Evolutionary conservation across 768 basidiomycete genomes (phyloP), one percentile per base, ranked within the genome.

Genomic region (Amanita muscaria): DNA sequence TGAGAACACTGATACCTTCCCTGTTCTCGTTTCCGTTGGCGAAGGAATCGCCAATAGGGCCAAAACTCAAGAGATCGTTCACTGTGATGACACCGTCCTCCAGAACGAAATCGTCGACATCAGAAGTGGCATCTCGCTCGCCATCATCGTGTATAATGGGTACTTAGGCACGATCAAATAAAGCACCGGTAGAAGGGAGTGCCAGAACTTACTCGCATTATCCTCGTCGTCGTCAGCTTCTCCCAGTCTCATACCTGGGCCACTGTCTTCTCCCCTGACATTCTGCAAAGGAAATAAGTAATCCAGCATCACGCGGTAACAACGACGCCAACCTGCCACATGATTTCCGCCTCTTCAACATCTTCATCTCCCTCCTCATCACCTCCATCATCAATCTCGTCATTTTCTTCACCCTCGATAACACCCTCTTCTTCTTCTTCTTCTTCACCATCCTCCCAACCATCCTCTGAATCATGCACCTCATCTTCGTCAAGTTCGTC

Each of bases 401-500:
- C 57, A 16, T 70, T 69, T 10, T 72, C 72, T 10, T 71, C 75
- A 12, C 70, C 76, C 14, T 59, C 64, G 29, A 65, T 65, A 11
- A 62, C 63, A 25, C 64, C 64, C 3, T 64, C 71, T 12, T 71
- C 73, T 6, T 69, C 72, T 1, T 67, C 70, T 16, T 67, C 70
- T 19, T 70, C 69, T 15, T 70, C 66, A 46, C 67, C 67, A 48
- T 73, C 72, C 21, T 73, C 71, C 15, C 79, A 49, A 40, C 80
- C 84, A 32, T 80, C 81, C 25, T 81, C 78, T 16, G 44, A 46
- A 32, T 27, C 36, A 31, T 46, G 44, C 35, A 83, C 80, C 1
- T 80, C 82, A 23, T 80, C 80, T n/a, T 80, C 81, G 22, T 76
- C 79, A 1, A 79, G 61, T 15, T 77, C 83, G 34, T 76, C 83